Percentiles rank a stretch among this genome's conserved stretches.
Evolutionary conservation across 2,329 filamentous ascomycete genomes (phyloP).

Genomic region (Fusarium abutilonis): DNA sequence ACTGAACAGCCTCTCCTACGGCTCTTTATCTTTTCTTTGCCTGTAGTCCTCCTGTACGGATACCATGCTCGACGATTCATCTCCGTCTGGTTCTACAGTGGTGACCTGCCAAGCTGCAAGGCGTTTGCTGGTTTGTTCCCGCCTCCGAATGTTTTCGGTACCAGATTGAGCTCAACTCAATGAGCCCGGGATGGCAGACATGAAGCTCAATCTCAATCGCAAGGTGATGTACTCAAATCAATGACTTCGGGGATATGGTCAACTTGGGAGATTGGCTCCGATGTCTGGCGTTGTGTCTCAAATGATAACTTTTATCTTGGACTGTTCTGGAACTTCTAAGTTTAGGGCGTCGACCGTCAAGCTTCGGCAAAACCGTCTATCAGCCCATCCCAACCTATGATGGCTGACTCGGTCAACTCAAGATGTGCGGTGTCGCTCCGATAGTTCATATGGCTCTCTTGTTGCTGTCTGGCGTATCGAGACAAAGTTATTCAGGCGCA

Average conservation of each 20-base stretch:
- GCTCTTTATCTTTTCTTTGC: constrained; percentile 3
- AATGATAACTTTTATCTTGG: constrained; percentile 17
- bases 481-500: constrained; percentile 18
- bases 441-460: constrained; percentile 26
- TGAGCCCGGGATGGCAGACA: constrained; percentile 21
- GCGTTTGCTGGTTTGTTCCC: constrained; percentile 5
- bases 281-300: constrained; percentile 8
- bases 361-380: constrained; percentile 30
- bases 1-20: constrained; percentile 20
- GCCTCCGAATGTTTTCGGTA: constrained; percentile 37
- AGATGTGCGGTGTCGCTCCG: constrained; percentile 15
- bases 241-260: constrained; percentile 24
- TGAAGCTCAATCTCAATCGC: constrained; percentile 15
- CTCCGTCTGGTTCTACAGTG: not conserved
- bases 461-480: constrained; percentile 14
- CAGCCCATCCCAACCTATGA: constrained; percentile 20
- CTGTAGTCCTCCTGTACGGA: constrained; percentile 1
- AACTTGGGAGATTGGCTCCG: constrained; percentile 7
- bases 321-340: constrained; percentile 37
- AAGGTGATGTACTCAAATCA: constrained; percentile 4
- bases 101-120: not conserved
- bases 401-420: constrained; percentile 28
- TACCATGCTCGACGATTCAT: constrained; percentile 18
- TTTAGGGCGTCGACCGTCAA: constrained; percentile 21
- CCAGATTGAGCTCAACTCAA: constrained; percentile 1